Evolutionary conservation across 345 rosid species (phyloP).

Genomic region (Corymbia maculata): DNA sequence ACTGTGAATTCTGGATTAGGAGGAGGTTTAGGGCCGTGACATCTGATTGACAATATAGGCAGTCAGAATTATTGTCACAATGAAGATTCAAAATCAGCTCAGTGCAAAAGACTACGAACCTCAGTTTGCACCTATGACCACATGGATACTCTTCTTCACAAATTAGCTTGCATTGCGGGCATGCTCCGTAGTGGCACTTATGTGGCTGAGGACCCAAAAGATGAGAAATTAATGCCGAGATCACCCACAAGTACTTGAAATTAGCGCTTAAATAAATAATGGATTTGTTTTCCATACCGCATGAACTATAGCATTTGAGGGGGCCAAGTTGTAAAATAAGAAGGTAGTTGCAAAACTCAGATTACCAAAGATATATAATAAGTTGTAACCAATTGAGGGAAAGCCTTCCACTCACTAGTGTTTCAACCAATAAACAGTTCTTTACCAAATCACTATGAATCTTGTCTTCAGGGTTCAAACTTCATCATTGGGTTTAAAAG

Average conservation of each 20-base stretch:
- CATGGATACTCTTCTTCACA: conserved; percentile 86
- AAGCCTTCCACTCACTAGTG: neutral
- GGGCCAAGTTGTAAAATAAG: neutral
- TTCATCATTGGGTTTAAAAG: neutral
- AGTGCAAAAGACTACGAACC: conserved; percentile 24
- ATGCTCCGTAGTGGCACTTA: conserved; percentile 91
- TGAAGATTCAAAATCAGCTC: neutral
- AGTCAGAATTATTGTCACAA: neutral
- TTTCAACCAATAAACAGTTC: neutral
- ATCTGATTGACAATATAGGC: conserved; percentile 23
- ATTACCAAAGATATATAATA: neutral
- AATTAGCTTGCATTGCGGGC: conserved; percentile 64
- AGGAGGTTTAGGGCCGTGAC: conserved; percentile 88
- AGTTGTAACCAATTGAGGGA: neutral
- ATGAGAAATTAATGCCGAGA: neutral
- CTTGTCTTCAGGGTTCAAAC: neutral
- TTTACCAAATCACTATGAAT: neutral
- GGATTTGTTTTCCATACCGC: neutral
- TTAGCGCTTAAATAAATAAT: neutral
- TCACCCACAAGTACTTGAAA: neutral
- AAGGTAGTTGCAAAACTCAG: neutral
- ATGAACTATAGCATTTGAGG: neutral
- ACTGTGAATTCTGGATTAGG: conserved; percentile 74
- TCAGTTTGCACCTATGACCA: conserved; percentile 76
- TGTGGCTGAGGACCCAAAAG: conserved; percentile 47